phyloP scores from a whole-genome alignment of 2,329 filamentous ascomycete genomes.

The Nemania sp. region DNA sequence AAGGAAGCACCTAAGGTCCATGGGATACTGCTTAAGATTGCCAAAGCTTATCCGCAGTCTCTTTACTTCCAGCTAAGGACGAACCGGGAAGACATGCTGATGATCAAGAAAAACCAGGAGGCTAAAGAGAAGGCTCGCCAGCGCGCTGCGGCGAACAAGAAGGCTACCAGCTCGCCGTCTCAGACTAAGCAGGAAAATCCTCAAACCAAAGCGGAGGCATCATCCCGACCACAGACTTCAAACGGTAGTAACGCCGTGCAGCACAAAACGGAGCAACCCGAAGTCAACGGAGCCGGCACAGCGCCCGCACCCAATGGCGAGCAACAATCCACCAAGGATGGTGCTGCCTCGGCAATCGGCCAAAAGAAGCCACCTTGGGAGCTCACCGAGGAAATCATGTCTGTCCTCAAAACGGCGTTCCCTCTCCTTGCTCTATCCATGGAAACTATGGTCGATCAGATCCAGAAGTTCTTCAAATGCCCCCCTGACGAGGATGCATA shows the following conservation, averaged over 20 bases:
- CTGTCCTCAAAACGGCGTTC: slow-evolving; percentile 95
- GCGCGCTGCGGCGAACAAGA: slow-evolving; percentile 59
- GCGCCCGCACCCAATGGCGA: slow-evolving; percentile 44
- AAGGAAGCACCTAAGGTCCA: slow-evolving; percentile 91
- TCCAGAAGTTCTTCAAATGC: slow-evolving; percentile 99
- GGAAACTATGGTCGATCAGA: slow-evolving; percentile 99
- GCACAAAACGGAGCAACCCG: slow-evolving; percentile 60
- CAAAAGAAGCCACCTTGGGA: slow-evolving; percentile 92
- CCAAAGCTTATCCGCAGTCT: slow-evolving; percentile 94
- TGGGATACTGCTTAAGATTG: slow-evolving; percentile 89
- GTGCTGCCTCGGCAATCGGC: slow-evolving; percentile 48
- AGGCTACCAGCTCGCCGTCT: slow-evolving; percentile 61
- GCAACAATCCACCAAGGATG: slow-evolving; percentile 47
- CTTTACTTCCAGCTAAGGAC: slow-evolving; percentile 96
- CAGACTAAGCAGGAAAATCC: slow-evolving; percentile 66
- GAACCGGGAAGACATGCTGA: slow-evolving; percentile 90
- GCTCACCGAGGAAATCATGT: slow-evolving; percentile 94
- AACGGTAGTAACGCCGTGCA: slow-evolving; percentile 59
- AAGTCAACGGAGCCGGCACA: slow-evolving; percentile 45
- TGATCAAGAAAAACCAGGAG: slow-evolving; percentile 90
- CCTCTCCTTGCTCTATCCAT: slow-evolving; percentile 95
- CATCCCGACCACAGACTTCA: slow-evolving; percentile 64
- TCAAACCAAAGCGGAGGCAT: slow-evolving; percentile 56
- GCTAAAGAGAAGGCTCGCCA: slow-evolving; percentile 74
- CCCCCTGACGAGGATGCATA: slow-evolving; percentile 98